These are phyloP conservation scores for Aspergillus tubingensis DNA, from an alignment of 2,329 filamentous ascomycete genomes.

Conservation along the genomic window DNA sequence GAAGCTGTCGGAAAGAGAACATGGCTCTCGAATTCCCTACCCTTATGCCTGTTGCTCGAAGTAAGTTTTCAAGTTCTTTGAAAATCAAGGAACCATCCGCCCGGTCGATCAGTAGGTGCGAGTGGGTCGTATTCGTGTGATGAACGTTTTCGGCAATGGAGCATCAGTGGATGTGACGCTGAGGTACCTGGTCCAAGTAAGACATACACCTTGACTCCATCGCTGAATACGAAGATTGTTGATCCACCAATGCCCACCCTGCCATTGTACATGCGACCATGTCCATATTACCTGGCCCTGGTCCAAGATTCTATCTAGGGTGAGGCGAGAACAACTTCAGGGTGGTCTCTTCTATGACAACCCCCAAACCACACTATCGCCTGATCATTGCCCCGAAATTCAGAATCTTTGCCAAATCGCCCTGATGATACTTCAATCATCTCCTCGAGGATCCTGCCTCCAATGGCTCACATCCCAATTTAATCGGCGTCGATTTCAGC, in stretches of 20 bases:
- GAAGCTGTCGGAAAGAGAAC: no score
- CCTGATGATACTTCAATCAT: neutral
- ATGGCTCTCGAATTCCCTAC: no score
- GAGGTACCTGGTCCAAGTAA: neutral
- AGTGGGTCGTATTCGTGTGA: neutral
- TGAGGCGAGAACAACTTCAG: neutral
- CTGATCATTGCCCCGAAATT: neutral
- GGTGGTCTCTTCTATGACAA: neutral
- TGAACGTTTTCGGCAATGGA: neutral
- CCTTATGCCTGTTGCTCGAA: no score
- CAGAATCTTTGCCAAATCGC: neutral
- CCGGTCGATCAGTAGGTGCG: neutral
- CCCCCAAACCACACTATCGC: neutral
- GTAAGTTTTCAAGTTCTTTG: no score
- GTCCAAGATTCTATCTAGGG: neutral
- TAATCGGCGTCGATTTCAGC: neutral
- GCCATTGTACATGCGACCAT: neutral
- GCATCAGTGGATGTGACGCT: neutral
- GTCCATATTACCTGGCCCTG: neutral
- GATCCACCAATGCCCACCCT: neutral
- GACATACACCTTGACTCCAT: neutral
- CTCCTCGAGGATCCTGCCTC: neutral
- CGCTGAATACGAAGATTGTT: neutral
- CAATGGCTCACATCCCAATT: constrained; percentile 1
- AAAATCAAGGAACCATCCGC: neutral